Conservation (phyloP, 2,329 filamentous ascomycete species). For the Apiospora sp. region DNA sequence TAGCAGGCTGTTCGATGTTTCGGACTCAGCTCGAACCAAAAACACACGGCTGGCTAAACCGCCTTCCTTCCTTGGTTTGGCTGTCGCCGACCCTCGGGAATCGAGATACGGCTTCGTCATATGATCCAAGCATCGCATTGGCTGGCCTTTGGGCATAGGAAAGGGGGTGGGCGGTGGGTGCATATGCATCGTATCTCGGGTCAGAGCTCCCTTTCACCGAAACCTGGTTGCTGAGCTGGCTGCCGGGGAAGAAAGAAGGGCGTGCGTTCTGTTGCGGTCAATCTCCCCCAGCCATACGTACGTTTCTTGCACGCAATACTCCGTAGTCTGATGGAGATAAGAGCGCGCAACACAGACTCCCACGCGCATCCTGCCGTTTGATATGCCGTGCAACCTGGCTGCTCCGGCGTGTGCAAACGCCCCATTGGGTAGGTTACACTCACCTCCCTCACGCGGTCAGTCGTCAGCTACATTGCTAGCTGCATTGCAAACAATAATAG, state of each 20-base stretch:
- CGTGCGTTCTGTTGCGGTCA: neutral
- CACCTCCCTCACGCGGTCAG: neutral
- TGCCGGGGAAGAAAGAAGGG: neutral
- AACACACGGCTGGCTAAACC: neutral
- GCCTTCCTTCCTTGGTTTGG: too few species aligned
- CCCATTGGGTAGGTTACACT: neutral
- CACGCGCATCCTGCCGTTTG: neutral
- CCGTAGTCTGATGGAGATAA: neutral
- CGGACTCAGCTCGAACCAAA: neutral
- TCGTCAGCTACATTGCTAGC: neutral
- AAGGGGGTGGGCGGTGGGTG: too few species aligned
- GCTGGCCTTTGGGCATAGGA: neutral
- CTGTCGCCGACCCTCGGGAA: neutral
- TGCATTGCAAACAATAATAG: neutral
- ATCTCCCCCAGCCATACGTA: neutral
- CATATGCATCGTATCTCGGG: neutral
- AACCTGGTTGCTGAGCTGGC: neutral
- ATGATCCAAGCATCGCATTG: neutral
- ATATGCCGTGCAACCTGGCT: neutral
- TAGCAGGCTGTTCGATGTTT: neutral
- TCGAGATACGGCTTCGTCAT: neutral
- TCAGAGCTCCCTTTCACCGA: neutral
- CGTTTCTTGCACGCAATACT: neutral
- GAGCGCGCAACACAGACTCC: neutral
- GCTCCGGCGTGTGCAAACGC: neutral